These are phyloP conservation scores for Blastobotrys peoriensis DNA, from an alignment of 805 yeast genomes.

Conservation along the genomic window DNA sequence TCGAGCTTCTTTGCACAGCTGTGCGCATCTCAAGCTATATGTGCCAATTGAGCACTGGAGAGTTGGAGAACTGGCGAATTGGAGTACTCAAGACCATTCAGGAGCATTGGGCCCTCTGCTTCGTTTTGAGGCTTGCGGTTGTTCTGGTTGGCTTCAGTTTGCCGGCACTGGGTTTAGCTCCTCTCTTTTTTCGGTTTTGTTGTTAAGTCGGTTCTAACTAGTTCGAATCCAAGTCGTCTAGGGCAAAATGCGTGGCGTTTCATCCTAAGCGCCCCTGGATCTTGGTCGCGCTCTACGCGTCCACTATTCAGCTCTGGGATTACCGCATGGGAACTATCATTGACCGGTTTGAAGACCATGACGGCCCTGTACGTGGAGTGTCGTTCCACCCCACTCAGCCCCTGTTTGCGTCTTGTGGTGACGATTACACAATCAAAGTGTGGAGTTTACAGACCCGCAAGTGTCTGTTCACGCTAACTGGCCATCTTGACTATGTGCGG, in stretches of 20 bases:
- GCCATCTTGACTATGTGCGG: slow-evolving; percentile 93
- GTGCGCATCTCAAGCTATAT: too few relatives aligned
- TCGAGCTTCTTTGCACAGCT: too few relatives aligned
- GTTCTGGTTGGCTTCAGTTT: too few relatives aligned
- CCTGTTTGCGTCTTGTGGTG: slow-evolving; percentile 94
- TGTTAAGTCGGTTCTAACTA: slow-evolving; percentile 30
- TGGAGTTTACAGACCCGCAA: slow-evolving; percentile 93
- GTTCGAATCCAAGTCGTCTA: slow-evolving; percentile 95
- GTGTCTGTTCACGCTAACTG: slow-evolving; percentile 83
- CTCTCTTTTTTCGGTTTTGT: too few relatives aligned
- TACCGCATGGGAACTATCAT: slow-evolving; percentile 97
- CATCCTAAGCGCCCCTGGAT: slow-evolving; percentile 97
- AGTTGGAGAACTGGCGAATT: too few relatives aligned
- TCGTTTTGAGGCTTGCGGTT: too few relatives aligned
- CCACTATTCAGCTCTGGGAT: slow-evolving; percentile 99
- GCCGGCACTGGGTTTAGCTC: too few relatives aligned
- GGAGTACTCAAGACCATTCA: too few relatives aligned
- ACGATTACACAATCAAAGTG: slow-evolving; percentile 89
- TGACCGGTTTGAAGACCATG: slow-evolving; percentile 96
- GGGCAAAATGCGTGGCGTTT: slow-evolving; percentile 97
- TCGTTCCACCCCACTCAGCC: slow-evolving; percentile 99
- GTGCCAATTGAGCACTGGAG: too few relatives aligned
- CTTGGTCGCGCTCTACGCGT: slow-evolving; percentile 86
- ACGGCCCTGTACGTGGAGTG: slow-evolving; percentile 94
- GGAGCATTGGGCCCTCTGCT: too few relatives aligned